Conservation (phyloP, 2,329 filamentous ascomycete genomes). For the Penicillium sp. region DNA sequence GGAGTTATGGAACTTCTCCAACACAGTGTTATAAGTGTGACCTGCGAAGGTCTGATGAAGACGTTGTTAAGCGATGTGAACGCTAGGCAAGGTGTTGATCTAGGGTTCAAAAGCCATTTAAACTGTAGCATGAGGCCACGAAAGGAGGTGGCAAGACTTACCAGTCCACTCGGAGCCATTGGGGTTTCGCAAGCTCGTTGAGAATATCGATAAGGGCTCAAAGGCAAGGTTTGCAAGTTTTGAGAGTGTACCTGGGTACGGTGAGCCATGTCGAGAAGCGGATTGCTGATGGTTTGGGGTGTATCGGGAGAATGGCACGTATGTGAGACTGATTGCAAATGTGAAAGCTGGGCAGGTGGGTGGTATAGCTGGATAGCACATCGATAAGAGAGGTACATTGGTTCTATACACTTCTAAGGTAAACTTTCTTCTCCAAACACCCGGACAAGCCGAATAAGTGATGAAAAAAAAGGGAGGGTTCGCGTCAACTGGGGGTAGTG, state of each 20-base stretch:
- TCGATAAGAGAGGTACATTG: too few species aligned
- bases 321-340: too few species aligned
- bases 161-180: neutral
- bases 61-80: neutral
- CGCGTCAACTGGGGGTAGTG: conserved; percentile 71
- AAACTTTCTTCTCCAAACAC: neutral
- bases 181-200: neutral
- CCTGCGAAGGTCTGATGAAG: neutral
- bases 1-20: neutral
- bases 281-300: too few species aligned
- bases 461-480: conserved; percentile 56
- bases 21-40: neutral
- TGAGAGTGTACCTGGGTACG: too few species aligned
- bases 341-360: too few species aligned
- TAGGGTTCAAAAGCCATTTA: neutral
- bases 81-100: neutral
- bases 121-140: neutral
- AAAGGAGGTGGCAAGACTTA: neutral
- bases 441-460: conserved; percentile 33
- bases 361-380: too few species aligned
- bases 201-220: neutral
- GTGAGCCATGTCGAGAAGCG: neutral
- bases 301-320: neutral
- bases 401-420: too few species aligned
- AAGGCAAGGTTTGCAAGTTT: too few species aligned